phyloP scores from a whole-genome alignment of 371 early-diverging fungal species.

The Globomyces sp. region DNA sequence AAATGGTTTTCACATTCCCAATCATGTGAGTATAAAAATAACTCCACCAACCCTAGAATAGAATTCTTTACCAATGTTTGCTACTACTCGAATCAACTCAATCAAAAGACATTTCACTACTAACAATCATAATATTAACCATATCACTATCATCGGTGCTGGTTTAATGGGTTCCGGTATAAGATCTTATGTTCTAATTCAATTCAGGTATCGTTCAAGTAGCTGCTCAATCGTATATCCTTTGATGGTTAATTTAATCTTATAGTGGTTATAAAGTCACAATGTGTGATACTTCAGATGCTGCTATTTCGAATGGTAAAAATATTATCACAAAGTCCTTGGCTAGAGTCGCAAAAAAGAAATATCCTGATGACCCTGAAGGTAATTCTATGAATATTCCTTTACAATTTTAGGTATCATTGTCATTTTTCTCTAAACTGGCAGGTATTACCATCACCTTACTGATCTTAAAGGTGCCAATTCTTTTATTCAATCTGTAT shows the following conservation, averaged over 20 bases:
- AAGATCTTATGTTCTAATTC: too few relatives aligned
- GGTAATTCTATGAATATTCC: constrained; percentile 33
- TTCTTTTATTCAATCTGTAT: constrained; percentile 41
- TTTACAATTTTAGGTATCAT: too few relatives aligned
- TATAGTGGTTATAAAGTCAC: constrained; percentile 67
- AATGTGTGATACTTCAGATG: constrained; percentile 76
- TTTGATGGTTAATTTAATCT: too few relatives aligned
- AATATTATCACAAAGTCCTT: constrained; percentile 77
- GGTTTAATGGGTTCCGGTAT: constrained; percentile 89
- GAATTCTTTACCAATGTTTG: neutral
- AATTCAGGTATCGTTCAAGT: constrained; percentile 75
- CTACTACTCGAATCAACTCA: constrained; percentile 1
- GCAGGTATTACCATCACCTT: too few relatives aligned
- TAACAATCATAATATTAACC: constrained; percentile 22
- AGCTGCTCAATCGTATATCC: constrained; percentile 64
- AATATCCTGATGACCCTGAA: constrained; percentile 66
- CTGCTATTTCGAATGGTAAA: constrained; percentile 72
- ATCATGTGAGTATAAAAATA: too few relatives aligned
- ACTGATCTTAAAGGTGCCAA: too few relatives aligned
- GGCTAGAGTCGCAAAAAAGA: constrained; percentile 85
- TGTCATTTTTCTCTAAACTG: too few relatives aligned
- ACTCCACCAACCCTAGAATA: too few relatives aligned
- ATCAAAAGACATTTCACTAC: neutral
- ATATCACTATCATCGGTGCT: constrained; percentile 43
- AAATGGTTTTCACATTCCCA: too few relatives aligned